phyloP scores from a whole-genome alignment of 2,329 filamentous ascomycete genomes.

The Alternaria dauci region DNA sequence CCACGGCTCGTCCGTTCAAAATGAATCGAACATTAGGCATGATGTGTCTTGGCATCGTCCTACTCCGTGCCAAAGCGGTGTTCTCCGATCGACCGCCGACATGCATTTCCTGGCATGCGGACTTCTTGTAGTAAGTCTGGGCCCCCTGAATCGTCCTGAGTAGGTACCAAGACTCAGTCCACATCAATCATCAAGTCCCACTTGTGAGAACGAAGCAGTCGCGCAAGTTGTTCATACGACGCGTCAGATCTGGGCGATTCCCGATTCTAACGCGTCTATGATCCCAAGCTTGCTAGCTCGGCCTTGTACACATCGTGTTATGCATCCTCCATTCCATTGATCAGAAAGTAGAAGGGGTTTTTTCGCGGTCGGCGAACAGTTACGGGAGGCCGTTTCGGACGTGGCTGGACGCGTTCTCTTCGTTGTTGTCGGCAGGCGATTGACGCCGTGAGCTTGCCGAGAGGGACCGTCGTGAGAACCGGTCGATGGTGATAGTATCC shows the following conservation, averaged over 20 bases:
- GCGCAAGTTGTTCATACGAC: slow-evolving; percentile 3
- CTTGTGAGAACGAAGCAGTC: background rate
- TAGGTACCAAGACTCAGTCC: background rate
- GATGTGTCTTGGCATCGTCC: slow-evolving; percentile 1
- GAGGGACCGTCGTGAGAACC: background rate
- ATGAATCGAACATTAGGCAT: background rate
- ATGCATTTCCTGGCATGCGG: background rate
- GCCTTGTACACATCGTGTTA: background rate
- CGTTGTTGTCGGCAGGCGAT: background rate
- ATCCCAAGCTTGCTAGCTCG: background rate
- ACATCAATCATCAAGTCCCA: background rate
- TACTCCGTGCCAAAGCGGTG: slow-evolving; percentile 1
- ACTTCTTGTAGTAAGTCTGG: background rate
- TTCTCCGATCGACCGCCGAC: slow-evolving; percentile 2
- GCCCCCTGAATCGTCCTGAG: background rate
- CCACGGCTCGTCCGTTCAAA: background rate
- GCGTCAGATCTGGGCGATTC: background rate
- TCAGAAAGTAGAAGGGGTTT: background rate
- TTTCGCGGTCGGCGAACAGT: background rate
- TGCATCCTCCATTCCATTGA: background rate
- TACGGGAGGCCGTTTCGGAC: background rate
- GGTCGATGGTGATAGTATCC: rapidly evolving
- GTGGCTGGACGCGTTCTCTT: background rate
- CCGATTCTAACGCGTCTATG: background rate
- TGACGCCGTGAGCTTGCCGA: no score